These are phyloP conservation scores for Gossypium armourianum DNA, from an alignment of 441 rosid species.

Conservation along the genomic window DNA sequence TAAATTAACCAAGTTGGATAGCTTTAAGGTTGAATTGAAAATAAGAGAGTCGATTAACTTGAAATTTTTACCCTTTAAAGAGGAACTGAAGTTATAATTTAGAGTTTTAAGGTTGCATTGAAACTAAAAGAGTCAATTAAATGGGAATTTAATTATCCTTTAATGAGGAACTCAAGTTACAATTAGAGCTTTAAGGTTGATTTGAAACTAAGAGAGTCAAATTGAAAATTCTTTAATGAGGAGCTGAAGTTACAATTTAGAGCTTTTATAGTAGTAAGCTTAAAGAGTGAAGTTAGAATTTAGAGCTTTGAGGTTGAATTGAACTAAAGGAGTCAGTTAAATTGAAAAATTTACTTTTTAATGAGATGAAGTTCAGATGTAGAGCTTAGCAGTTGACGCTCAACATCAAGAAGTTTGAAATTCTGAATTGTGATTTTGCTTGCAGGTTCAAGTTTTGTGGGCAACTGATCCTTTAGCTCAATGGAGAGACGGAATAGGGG, in stretches of 20 bases:
- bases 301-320: not conserved
- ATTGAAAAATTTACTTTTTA: not conserved
- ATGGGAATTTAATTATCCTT: not conserved
- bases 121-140: not conserved
- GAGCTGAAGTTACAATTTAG: not conserved
- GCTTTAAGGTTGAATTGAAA: not conserved
- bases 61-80: not conserved
- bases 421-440: not conserved
- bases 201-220: not conserved
- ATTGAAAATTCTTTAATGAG: not conserved
- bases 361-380: not conserved
- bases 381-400: not conserved
- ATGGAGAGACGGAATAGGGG: constrained; percentile 59
- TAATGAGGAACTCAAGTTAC: not conserved
- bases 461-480: constrained; percentile 60
- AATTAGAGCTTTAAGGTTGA: not conserved
- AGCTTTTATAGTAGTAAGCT: not conserved
- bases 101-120: not conserved
- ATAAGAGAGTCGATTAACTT: not conserved
- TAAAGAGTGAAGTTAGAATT: not conserved
- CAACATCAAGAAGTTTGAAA: not conserved
- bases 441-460: constrained; percentile 65
- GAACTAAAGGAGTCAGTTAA: not conserved
- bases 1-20: not conserved
- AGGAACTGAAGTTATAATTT: not conserved